A percentile compares a stretch with the other conserved stretches of the same genome.
Conservation (phyloP, 2,329 filamentous ascomycete species). For the Arthrobotrys entomopaga region DNA sequence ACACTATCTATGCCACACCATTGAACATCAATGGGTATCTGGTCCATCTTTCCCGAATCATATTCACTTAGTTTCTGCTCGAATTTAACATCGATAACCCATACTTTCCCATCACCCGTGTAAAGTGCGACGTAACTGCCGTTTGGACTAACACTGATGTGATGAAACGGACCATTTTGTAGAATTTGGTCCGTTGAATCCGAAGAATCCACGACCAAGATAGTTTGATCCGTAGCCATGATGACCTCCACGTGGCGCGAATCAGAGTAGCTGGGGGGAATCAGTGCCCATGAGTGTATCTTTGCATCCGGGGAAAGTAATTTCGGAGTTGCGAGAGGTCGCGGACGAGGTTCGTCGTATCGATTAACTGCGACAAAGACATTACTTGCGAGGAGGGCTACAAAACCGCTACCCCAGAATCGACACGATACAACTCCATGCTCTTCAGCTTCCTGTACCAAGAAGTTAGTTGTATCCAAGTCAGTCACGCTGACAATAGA, state of each 20-base stretch:
- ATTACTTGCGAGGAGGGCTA: conserved; percentile 89
- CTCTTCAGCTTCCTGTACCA: conserved; percentile 77
- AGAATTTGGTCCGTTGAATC: conserved; percentile 92
- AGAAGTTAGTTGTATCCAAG: no score
- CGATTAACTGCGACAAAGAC: conserved; percentile 84
- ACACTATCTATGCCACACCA: conserved; percentile 98
- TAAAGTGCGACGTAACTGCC: conserved; percentile 89
- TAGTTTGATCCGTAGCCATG: conserved; percentile 82
- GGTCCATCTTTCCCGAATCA: conserved; percentile 76
- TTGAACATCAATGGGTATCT: conserved; percentile 86
- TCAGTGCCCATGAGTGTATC: conserved; percentile 87
- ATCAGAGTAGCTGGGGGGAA: conserved; percentile 86
- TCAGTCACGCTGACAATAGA: no score
- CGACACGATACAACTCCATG: conserved; percentile 86
- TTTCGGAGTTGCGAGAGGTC: conserved; percentile 74
- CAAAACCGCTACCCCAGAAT: conserved; percentile 93
- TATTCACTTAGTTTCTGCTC: conserved; percentile 92
- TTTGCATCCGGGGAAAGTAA: conserved; percentile 68
- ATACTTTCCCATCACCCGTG: conserved; percentile 82
- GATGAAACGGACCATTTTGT: conserved; percentile 89
- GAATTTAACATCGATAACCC: conserved; percentile 95
- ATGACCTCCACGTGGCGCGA: conserved; percentile 94
- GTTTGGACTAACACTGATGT: conserved; percentile 90
- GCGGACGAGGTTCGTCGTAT: conserved; percentile 90
- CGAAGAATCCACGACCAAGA: conserved; percentile 85